Base-by-base conservation (phyloP, 2,329 filamentous ascomycete genomes). In the Hansfordia pulvinata region DNA sequence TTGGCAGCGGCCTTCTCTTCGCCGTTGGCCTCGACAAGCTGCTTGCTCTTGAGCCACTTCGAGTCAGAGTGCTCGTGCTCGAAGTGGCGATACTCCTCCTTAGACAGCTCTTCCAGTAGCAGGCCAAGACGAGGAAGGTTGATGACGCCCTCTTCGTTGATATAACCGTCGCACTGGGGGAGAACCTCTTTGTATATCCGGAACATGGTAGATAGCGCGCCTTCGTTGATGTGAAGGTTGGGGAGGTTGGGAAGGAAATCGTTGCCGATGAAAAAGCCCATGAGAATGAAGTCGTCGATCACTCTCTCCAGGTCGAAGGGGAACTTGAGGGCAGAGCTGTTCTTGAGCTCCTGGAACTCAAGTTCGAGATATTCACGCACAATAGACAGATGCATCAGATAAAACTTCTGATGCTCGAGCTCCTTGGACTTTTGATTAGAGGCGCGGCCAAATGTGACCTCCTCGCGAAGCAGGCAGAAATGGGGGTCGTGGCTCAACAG, bases 231-330 rank as follows among this genome's bases (percentile, higher is more conserved):
- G 54, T 98, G 90, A 37, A 98, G 58, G 46, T 92, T 83, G 5
- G 92, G 92, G 31, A 98, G 64, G 54, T 98, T 94, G 3, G 90
- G 90, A 52, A 98, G 68, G 59, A 98, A 98, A 68, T 98, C 90
- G 54, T 98, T 98, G 49, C 90, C 90, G 43, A 98, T 84, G 53
- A 98, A 98, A 60, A 98, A 98, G 25, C 86, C 88, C 85, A 98
- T 94, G 34, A 98, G 70, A 49, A 98, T 96, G 54, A 98, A 98
- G 62, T 98, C 90, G 50, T 98, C 90, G 57, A 98, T 96, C 46
- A 98, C 75, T 36, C 80, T 74, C 60, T 98, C 90, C 66, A 98
- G 78, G 47, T 98, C 81, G 47, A 92, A 98, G 25, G 72, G 62
- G 42, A 94, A 86, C 20, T 60, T 64, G 40, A 93, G 62, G 40